Evolutionary conservation across 192 early-diverging fungal genomes (phyloP).

Genomic region (Linnemannia exigua): DNA sequence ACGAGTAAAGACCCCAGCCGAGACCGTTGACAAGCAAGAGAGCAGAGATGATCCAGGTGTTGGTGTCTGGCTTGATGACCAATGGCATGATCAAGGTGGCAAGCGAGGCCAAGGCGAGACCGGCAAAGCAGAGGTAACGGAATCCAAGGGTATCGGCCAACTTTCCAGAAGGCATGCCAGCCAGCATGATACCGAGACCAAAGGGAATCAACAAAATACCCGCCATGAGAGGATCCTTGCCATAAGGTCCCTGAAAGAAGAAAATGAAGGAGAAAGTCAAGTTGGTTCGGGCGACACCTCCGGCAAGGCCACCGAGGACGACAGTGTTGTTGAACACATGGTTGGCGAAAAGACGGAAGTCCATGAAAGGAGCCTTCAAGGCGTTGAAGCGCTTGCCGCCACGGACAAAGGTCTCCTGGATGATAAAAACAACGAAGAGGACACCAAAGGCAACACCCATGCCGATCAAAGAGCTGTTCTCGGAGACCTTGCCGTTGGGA

Average conservation of each 20-base stretch:
- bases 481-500: conserved; percentile 54
- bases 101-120: conserved; percentile 35
- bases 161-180: conserved; percentile 47
- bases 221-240: conserved; percentile 53
- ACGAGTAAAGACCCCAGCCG: conserved; percentile 56
- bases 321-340: conserved; percentile 52
- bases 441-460: conserved; percentile 54
- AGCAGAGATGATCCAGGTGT: conserved; percentile 47
- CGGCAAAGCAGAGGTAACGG: conserved; percentile 44
- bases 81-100: conserved; percentile 51
- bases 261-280: conserved; percentile 55
- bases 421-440: conserved; percentile 43
- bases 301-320: conserved; percentile 49
- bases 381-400: conserved; percentile 48
- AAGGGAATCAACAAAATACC: conserved; percentile 51
- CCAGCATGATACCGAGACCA: conserved; percentile 52
- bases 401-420: conserved; percentile 36
- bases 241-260: conserved; percentile 53
- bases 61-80: conserved; percentile 50
- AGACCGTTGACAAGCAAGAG: conserved; percentile 47
- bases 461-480: conserved; percentile 40
- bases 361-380: conserved; percentile 38
- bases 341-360: conserved; percentile 47
- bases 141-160: conserved; percentile 47
- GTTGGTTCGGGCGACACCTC: conserved; percentile 54